Evolutionary conservation across 148 eudicot genomes (phyloP), one percentile per base, ranked within the genome.

Genomic region (Nepenthes gracilis): DNA sequence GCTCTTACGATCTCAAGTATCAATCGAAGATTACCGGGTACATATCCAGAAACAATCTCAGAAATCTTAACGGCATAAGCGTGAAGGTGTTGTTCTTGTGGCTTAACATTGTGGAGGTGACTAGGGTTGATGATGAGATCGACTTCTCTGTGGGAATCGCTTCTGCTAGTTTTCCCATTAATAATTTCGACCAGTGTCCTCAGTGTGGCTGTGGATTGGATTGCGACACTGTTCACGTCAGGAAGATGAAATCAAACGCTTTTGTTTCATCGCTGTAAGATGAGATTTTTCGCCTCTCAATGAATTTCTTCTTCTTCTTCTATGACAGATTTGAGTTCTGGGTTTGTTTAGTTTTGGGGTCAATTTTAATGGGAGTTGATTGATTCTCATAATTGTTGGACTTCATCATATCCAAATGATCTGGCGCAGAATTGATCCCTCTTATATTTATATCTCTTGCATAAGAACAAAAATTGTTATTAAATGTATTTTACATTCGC

Each of bases 161-260:
- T 52, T 85, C 86, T 2, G 84, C 86, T 13, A 65, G 53, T 40
- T 81, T 82, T n/a, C 70, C 72, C 0, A 36, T 82, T 23, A 62
- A 70, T 8, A 77, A 75, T 4, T 81, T 81, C 36, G 68, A 62
- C 4, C 81, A 70, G 52, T 77, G 75, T 4, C 86, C 86, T 1
- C 67, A 66, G 50, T 84, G 90, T 60, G 90, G 90, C 0, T 81
- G 85, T 53, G 85, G 89, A 32, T 78, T 81, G 37, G 67, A 78
- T 54, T 84, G 89, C 23, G 59, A 55, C 35, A 40, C 4, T 40
- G 4, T 40, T 4, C 45, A 40, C 6, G 45, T 40, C 8, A 40
- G 45, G 45, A 40, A 40, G 45, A 40, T 40, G 45, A 40, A 40
- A 40, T 8, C 45, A 40, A 40, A 40, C 45, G 6, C 8, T 40